Evolutionary conservation across 2,329 filamentous ascomycete genomes (phyloP).

Genomic region (Tolypocladium capitatum): DNA sequence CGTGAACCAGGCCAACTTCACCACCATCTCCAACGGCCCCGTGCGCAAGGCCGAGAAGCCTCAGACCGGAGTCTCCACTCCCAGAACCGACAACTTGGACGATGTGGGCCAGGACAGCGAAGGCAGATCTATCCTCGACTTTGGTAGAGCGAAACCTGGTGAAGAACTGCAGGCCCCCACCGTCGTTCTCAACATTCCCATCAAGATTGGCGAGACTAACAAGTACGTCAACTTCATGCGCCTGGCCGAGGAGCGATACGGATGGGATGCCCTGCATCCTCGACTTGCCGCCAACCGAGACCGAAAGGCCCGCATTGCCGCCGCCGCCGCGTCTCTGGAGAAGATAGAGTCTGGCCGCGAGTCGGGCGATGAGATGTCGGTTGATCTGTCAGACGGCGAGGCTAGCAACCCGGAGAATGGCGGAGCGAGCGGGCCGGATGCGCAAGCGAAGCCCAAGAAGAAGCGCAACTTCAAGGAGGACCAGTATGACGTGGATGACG

Average conservation of each 20-base stretch:
- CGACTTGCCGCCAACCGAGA: conserved; percentile 80
- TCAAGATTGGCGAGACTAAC: conserved; percentile 64
- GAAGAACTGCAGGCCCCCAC: conserved; percentile 53
- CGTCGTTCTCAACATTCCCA: conserved; percentile 71
- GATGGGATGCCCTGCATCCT: conserved; percentile 86
- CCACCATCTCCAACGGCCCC: conserved; percentile 26
- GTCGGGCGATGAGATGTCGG: conserved; percentile 71
- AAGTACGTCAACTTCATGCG: conserved; percentile 93
- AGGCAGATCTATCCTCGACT: conserved; percentile 47
- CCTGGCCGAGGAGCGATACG: conserved; percentile 84
- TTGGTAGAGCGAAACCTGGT: conserved; percentile 44
- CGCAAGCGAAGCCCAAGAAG: conserved; percentile 56
- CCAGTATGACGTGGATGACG: conserved; percentile 72
- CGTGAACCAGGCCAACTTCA: conserved; percentile 25
- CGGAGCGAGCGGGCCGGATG: conserved; percentile 45
- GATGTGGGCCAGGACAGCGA: conserved; percentile 27
- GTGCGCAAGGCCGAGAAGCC: conserved; percentile 34
- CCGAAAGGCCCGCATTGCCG: conserved; percentile 75
- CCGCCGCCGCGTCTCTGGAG: conserved; percentile 75
- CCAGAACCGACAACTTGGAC: conserved; percentile 36
- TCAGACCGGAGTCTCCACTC: conserved; percentile 26
- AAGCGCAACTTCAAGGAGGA: conserved; percentile 71
- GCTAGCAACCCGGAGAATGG: conserved; percentile 84
- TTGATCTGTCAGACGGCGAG: conserved; percentile 60
- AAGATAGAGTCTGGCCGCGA: conserved; percentile 55